Conservation (phyloP, 805 yeast genomes). For the Kodamaea neixiangensis region DNA sequence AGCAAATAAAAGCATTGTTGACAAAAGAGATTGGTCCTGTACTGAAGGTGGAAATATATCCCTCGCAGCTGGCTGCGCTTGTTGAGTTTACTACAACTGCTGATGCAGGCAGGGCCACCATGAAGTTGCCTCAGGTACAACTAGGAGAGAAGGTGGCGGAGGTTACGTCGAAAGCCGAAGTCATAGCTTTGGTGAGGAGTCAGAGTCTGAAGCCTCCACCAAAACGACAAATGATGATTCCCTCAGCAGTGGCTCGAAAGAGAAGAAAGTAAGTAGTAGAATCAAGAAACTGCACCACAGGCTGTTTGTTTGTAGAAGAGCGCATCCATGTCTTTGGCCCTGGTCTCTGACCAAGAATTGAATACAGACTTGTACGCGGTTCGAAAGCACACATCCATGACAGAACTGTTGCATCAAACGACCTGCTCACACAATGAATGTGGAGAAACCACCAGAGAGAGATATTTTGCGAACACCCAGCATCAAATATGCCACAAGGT, state of each 20-base stretch:
- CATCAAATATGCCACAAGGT: no score
- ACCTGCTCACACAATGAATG: no score
- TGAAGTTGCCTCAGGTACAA: slow-evolving; percentile 41
- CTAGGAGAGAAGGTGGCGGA: slow-evolving; percentile 35
- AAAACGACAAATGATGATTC: slow-evolving; percentile 13
- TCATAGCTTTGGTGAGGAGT: neutral
- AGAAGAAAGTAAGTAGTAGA: slow-evolving; percentile 4
- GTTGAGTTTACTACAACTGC: slow-evolving; percentile 44
- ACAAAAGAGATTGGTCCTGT: slow-evolving; percentile 34
- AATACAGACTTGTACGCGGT: no score
- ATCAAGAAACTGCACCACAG: no score
- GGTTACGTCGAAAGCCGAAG: slow-evolving; percentile 10
- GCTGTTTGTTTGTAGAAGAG: neutral
- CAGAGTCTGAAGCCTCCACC: neutral
- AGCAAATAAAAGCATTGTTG: slow-evolving; percentile 34
- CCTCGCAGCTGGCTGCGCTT: slow-evolving; percentile 50
- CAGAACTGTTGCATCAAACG: no score
- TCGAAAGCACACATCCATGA: no score
- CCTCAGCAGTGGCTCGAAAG: slow-evolving; percentile 13
- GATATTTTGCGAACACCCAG: no score
- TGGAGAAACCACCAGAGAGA: no score
- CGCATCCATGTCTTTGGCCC: no score
- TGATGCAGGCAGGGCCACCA: slow-evolving; percentile 53
- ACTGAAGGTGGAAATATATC: slow-evolving; percentile 43
- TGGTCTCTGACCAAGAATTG: no score